These are phyloP conservation scores for Pleurotus eryngii DNA, from an alignment of 768 basidiomycete species.

Conservation along the genomic window DNA sequence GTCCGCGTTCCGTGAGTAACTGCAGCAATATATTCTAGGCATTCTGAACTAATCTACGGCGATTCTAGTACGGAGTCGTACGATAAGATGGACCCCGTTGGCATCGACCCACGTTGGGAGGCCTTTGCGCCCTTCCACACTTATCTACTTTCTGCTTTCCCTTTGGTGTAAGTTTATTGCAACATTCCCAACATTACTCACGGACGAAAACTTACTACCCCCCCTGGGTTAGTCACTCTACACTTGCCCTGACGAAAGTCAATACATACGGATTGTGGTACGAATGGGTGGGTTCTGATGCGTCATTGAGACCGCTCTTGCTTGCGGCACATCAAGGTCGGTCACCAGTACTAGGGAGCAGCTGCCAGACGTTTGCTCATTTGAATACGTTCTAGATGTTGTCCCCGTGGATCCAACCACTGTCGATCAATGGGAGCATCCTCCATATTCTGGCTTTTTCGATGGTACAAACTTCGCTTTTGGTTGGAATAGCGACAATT, in stretches of 20 bases:
- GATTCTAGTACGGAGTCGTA: constrained; percentile 46
- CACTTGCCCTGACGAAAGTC: constrained; percentile 60
- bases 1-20: constrained; percentile 39
- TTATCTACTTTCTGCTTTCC: constrained; percentile 51
- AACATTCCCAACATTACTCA: not conserved
- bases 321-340: constrained; percentile 67
- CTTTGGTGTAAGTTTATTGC: constrained; percentile 53
- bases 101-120: constrained; percentile 52
- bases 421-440: constrained; percentile 47
- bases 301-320: constrained; percentile 63
- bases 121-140: constrained; percentile 51
- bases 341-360: not conserved
- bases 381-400: constrained; percentile 39
- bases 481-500: not conserved
- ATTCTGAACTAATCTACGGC: not conserved
- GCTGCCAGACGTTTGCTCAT: not conserved
- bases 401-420: constrained; percentile 57
- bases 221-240: constrained; percentile 43
- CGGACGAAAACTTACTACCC: not conserved
- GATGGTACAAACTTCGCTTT: constrained; percentile 35
- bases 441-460: constrained; percentile 57
- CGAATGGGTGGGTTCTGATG: constrained; percentile 66
- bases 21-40: not conserved
- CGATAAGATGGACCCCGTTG: constrained; percentile 46
- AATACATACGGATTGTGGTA: constrained; percentile 77